A percentile compares a stretch with the other conserved stretches of the same genome.
Evolutionary conservation across 108 stramenopile species (phyloP).

Genomic region (Fragilariopsis cylindrus): DNA sequence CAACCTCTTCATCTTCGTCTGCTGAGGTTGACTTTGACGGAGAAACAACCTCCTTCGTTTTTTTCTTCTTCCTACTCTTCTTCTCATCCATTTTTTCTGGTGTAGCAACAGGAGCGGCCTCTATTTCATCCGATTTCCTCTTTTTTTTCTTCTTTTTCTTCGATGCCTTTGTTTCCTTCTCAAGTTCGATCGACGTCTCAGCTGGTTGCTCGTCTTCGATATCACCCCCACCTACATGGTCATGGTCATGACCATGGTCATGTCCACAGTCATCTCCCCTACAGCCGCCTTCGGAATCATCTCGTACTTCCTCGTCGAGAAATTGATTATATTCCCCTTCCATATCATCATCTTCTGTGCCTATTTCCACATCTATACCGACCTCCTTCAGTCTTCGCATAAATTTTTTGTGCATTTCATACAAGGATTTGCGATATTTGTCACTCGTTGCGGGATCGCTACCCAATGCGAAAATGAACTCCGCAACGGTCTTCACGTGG

Average conservation of each 20-base stretch:
- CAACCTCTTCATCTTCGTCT: slow-evolving; percentile 40
- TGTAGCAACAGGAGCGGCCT: slow-evolving; percentile 11
- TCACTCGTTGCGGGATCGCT: slow-evolving; percentile 75
- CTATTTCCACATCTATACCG: slow-evolving; percentile 68
- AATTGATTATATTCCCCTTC: slow-evolving; percentile 31
- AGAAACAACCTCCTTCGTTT: slow-evolving; percentile 10
- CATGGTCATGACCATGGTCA: slow-evolving; percentile 3
- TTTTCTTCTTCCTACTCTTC: slow-evolving; percentile 41
- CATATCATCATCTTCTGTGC: slow-evolving; percentile 43
- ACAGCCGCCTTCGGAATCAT: slow-evolving; percentile 14
- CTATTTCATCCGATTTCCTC: slow-evolving; percentile 18
- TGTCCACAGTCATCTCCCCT: slow-evolving; percentile 9
- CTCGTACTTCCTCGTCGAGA: not conserved
- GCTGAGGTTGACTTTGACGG: too few relatives aligned
- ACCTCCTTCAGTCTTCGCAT: slow-evolving; percentile 66
- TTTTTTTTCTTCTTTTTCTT: slow-evolving; percentile 53
- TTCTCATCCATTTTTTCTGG: not conserved
- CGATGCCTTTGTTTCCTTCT: slow-evolving; percentile 22
- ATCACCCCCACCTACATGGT: not conserved
- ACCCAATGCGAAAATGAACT: slow-evolving; percentile 83
- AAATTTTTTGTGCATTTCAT: slow-evolving; percentile 87
- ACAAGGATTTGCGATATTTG: slow-evolving; percentile 66
- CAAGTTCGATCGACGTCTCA: slow-evolving; percentile 14
- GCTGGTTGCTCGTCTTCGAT: not conserved
- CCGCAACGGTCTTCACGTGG: slow-evolving; percentile 80